These are phyloP conservation scores for Syzygium malaccense DNA, from an alignment of 441 rosid genomes.

Conservation along the genomic window DNA sequence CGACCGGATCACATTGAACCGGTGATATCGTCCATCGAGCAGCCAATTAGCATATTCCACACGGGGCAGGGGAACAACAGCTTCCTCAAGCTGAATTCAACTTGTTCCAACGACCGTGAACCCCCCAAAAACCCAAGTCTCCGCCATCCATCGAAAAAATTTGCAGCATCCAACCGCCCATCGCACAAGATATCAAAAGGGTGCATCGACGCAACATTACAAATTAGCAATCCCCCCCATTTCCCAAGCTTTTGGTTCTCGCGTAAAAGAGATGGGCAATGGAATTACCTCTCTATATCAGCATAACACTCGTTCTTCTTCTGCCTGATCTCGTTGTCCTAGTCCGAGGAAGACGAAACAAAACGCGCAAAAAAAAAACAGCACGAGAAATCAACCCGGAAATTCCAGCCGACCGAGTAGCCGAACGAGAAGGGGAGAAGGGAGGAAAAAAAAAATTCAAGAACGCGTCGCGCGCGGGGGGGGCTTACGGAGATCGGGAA, in stretches of 20 bases:
- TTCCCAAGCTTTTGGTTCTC: background rate
- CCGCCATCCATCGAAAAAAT: background rate
- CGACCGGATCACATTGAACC: background rate
- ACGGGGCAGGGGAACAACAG: background rate
- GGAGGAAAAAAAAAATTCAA: background rate
- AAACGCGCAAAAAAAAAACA: background rate
- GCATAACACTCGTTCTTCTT: constrained; percentile 74
- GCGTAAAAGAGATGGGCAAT: background rate
- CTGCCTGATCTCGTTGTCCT: constrained; percentile 64
- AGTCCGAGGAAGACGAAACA: background rate
- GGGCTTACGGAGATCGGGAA: constrained; percentile 55
- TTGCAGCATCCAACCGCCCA: background rate
- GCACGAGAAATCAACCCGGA: background rate
- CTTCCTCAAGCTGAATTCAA: background rate
- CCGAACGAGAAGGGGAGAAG: background rate
- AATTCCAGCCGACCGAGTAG: background rate
- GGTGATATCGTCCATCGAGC: background rate
- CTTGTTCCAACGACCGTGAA: background rate
- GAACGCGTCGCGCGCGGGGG: background rate
- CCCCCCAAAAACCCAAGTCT: background rate
- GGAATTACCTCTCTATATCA: constrained; percentile 32
- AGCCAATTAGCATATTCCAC: background rate
- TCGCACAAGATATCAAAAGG: background rate
- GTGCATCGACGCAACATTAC: background rate
- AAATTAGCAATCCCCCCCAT: background rate